Evolutionary conservation across 805 yeast species (phyloP).

Genomic region (Pichia californica): DNA sequence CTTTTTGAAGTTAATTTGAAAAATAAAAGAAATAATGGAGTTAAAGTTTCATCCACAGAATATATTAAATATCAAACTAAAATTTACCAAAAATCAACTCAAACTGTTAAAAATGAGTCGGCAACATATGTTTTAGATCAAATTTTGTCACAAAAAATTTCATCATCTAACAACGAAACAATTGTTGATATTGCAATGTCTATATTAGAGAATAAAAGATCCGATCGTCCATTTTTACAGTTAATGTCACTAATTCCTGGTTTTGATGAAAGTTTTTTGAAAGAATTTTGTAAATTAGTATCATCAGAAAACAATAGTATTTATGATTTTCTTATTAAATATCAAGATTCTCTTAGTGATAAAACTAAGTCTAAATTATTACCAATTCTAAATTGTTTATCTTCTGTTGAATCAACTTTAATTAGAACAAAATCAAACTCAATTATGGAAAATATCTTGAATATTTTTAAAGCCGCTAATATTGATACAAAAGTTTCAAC

Average conservation of each 20-base stretch:
- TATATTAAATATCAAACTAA: not conserved
- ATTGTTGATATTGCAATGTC: not conserved
- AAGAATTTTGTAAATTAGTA: not conserved
- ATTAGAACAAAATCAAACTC: slow-evolving; percentile 7
- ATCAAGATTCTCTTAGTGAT: slow-evolving; percentile 5
- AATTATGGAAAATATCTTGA: slow-evolving; percentile 5
- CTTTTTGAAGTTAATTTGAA: too few species aligned
- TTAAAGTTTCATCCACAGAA: not conserved
- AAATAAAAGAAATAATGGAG: not conserved
- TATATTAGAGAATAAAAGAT: not conserved
- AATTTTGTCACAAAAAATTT: not conserved
- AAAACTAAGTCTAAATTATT: not conserved
- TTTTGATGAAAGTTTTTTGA: not conserved
- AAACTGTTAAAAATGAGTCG: not conserved
- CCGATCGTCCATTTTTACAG: not conserved
- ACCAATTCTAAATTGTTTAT: slow-evolving; percentile 4
- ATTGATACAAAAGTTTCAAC: not conserved
- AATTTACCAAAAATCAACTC: too few species aligned
- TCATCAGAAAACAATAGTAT: not conserved
- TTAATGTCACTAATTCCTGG: slow-evolving; percentile 5
- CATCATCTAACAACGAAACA: not conserved
- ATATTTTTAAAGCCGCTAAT: not conserved
- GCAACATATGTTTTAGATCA: not conserved
- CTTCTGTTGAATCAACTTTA: not conserved
- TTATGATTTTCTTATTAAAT: slow-evolving; percentile 4